Percentiles rank a stretch among this genome's conserved stretches.
Evolutionary conservation across 768 basidiomycete genomes (phyloP).

Genomic region (Mycena albidolilacea): DNA sequence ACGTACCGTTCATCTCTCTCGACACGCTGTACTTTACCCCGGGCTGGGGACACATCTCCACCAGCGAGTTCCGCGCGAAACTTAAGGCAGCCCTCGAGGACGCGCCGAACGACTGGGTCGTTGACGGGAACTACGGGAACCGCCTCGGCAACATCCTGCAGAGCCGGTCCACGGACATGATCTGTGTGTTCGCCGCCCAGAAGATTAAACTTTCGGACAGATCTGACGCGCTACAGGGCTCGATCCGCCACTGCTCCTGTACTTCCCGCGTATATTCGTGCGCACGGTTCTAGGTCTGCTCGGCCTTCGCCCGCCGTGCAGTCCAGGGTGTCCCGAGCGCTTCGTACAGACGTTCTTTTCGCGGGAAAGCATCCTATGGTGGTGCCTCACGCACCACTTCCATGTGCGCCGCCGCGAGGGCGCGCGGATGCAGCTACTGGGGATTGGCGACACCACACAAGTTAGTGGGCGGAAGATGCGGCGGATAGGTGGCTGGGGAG

Average conservation of each 20-base stretch:
- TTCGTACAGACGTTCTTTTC: conserved; percentile 60
- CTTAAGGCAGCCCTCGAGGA: conserved; percentile 47
- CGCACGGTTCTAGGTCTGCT: conserved; percentile 67
- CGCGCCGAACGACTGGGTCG: conserved; percentile 62
- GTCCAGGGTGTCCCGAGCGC: conserved; percentile 63
- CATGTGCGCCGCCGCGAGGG: conserved; percentile 43
- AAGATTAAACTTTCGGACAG: not conserved
- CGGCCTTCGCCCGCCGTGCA: conserved; percentile 55
- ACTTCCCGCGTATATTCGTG: conserved; percentile 71
- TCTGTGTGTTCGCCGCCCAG: conserved; percentile 55
- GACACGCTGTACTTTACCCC: conserved; percentile 56
- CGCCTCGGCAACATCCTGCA: conserved; percentile 51
- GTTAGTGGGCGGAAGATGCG: conserved; percentile 54
- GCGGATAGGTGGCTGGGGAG: conserved; percentile 66
- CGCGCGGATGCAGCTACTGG: conserved; percentile 50
- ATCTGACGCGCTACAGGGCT: conserved; percentile 61
- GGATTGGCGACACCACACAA: conserved; percentile 50
- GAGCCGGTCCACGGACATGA: conserved; percentile 62
- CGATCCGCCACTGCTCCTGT: conserved; percentile 72
- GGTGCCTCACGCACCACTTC: conserved; percentile 62
- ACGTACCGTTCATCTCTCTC: conserved; percentile 45
- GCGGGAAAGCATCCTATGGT: conserved; percentile 65
- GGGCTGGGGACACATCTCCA: conserved; percentile 46
- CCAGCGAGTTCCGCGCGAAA: conserved; percentile 43
- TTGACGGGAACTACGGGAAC: conserved; percentile 63